A percentile compares a stretch with the other conserved stretches of the same genome.
phyloP scores from a whole-genome alignment of 176 grass and related monocot genomes.

The Cenchrus fungigraminus region DNA sequence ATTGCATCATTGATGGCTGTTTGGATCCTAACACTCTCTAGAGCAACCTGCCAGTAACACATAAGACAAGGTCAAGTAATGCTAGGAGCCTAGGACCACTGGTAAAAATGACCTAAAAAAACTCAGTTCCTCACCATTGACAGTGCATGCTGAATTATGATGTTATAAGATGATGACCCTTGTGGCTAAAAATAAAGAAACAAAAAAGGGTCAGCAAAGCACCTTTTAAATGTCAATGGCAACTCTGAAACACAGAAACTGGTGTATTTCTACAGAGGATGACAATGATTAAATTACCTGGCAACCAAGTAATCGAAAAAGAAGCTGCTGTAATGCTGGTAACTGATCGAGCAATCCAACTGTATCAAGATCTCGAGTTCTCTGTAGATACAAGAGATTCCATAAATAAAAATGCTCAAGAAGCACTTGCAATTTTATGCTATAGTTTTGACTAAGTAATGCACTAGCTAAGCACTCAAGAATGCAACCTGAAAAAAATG shows the following conservation, averaged over 20 bases:
- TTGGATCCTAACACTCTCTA: constrained; percentile 86
- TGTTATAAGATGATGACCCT: constrained; percentile 83
- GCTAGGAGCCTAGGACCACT: constrained; percentile 17
- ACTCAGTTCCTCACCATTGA: constrained; percentile 67
- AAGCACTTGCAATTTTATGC: neutral
- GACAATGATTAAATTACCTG: constrained; percentile 60
- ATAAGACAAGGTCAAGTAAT: constrained; percentile 47
- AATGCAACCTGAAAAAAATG: neutral
- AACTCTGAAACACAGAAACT: constrained; percentile 5
- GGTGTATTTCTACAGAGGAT: neutral
- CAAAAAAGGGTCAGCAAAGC: constrained; percentile 17
- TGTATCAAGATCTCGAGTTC: constrained; percentile 70
- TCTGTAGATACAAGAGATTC: constrained; percentile 48
- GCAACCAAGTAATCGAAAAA: constrained; percentile 80
- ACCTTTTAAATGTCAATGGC: constrained; percentile 18
- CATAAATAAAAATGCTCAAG: constrained; percentile 19
- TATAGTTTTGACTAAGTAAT: neutral
- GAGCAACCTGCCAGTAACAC: constrained; percentile 70
- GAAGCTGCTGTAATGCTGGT: constrained; percentile 78
- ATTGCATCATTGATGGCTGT: constrained; percentile 84
- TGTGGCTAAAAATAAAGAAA: constrained; percentile 66
- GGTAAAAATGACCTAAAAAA: constrained; percentile 18
- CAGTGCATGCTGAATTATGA: constrained; percentile 87
- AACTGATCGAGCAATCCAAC: constrained; percentile 74
- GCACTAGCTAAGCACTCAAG: neutral